Evolutionary conservation across 768 basidiomycete genomes (phyloP).

Genomic region (Boletus reticulatus): DNA sequence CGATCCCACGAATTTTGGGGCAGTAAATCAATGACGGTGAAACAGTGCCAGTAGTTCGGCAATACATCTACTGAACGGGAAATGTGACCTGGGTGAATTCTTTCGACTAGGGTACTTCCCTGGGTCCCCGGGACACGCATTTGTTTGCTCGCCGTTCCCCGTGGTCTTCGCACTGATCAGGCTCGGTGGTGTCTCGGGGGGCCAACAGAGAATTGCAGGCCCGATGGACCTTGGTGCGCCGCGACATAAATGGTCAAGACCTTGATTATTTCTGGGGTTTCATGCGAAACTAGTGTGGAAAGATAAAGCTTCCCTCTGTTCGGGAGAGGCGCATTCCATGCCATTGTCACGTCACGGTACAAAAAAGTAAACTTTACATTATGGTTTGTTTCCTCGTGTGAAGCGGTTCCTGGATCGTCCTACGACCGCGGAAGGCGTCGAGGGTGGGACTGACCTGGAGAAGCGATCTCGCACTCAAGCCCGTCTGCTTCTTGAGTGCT

Average conservation of each 20-base stretch:
- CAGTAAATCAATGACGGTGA: constrained; percentile 18
- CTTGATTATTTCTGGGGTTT: constrained; percentile 1
- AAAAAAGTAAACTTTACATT: constrained; percentile 24
- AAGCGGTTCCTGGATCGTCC: constrained; percentile 30
- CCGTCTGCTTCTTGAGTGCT: not conserved
- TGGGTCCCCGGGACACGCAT: constrained; percentile 8
- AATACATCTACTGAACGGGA: constrained; percentile 14
- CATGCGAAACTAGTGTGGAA: constrained; percentile 8
- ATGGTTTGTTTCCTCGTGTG: constrained; percentile 14
- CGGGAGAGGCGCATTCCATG: constrained; percentile 4
- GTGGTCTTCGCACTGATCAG: constrained; percentile 1
- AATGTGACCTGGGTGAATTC: not conserved
- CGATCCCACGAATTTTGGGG: constrained; percentile 21
- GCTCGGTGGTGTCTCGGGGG: not conserved
- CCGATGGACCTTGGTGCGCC: not conserved
- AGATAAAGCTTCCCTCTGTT: constrained; percentile 4
- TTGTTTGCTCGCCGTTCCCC: not conserved
- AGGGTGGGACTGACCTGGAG: constrained; percentile 4
- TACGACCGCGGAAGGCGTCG: constrained; percentile 29
- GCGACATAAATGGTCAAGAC: not conserved
- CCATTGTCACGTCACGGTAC: constrained; percentile 20
- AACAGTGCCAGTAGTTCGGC: constrained; percentile 18
- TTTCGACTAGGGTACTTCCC: not conserved
- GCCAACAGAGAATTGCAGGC: not conserved
- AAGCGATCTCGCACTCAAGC: not conserved